Conservation (phyloP, 108 stramenopile species). For the Cyclotella baltica region DNA sequence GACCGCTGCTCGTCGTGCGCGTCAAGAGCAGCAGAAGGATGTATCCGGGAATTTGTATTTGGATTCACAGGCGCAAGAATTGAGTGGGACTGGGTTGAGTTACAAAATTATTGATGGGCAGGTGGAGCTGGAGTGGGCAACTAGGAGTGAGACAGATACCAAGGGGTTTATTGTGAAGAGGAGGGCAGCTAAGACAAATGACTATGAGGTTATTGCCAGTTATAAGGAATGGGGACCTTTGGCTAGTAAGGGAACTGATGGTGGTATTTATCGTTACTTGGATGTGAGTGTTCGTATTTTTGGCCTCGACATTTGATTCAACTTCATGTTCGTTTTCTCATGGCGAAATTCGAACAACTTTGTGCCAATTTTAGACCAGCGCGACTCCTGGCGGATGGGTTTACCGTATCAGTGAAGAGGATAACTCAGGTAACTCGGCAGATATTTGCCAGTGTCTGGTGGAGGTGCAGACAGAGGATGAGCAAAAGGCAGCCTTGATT, state of each 20-base stretch:
- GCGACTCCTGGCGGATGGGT: conserved; percentile 86
- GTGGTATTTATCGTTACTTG: conserved; percentile 79
- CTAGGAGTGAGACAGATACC: conserved; percentile 71
- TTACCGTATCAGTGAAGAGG: conserved; percentile 86
- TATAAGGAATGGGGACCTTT: conserved; percentile 86
- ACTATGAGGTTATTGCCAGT: conserved; percentile 70
- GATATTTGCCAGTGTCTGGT: conserved; percentile 90
- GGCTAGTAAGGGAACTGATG: conserved; percentile 70
- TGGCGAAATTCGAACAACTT: background rate
- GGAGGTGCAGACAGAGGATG: conserved; percentile 88
- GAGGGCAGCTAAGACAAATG: conserved; percentile 83
- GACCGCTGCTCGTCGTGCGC: conserved; percentile 76
- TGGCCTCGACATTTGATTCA: background rate
- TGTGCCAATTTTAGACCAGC: background rate
- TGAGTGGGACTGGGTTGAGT: conserved; percentile 79
- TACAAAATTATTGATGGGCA: conserved; percentile 74
- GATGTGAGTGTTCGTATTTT: conserved; percentile 40
- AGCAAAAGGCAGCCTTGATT: conserved; percentile 81
- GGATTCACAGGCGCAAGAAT: conserved; percentile 87
- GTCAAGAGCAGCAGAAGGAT: conserved; percentile 64
- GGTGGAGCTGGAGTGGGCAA: conserved; percentile 90
- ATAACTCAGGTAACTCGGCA: conserved; percentile 66
- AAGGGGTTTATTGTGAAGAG: conserved; percentile 88
- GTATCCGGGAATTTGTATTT: conserved; percentile 73
- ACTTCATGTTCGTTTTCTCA: background rate